Evolutionary conservation across 1,139 yeast species (phyloP).

Genomic region (Spathaspora jeffriesii): DNA sequence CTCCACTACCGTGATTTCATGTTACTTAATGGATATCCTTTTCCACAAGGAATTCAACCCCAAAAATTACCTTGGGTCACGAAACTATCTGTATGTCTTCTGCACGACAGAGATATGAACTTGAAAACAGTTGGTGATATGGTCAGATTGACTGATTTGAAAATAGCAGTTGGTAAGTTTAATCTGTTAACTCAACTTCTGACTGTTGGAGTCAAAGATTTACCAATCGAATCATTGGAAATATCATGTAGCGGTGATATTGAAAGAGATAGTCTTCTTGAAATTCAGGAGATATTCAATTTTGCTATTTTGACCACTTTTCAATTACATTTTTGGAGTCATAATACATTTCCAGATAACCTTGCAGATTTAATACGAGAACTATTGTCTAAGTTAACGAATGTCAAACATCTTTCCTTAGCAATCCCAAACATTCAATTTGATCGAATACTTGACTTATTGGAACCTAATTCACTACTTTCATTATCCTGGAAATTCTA

Average conservation of each 20-base stretch:
- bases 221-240: background rate
- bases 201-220: background rate
- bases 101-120: background rate
- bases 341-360: no score
- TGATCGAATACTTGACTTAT: background rate
- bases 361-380: background rate
- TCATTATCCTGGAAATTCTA: background rate
- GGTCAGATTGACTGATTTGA: background rate
- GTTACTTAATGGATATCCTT: background rate
- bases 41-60: background rate
- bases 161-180: background rate
- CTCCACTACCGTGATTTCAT: background rate
- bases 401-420: background rate
- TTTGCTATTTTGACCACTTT: background rate
- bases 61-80: background rate
- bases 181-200: background rate
- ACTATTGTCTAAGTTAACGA: background rate
- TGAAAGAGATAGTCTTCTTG: background rate
- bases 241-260: background rate
- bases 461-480: background rate
- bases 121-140: background rate
- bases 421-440: background rate
- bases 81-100: background rate
- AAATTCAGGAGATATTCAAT: background rate
- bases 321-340: background rate